phyloP scores from a whole-genome alignment of 345 rosid genomes.

The Raphanus raphanistrum region DNA sequence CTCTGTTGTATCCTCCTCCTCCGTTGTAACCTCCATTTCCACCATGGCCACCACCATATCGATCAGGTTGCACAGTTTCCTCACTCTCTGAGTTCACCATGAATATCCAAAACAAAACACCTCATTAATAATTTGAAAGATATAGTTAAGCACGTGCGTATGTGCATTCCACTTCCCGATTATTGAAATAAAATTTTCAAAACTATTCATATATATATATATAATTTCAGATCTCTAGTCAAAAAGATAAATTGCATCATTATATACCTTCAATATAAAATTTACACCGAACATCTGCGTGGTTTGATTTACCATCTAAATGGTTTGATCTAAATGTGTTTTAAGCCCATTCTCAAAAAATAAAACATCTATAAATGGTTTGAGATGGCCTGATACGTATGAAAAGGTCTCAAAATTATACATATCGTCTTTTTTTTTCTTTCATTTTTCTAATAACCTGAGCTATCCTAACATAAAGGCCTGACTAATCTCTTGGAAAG shows the following conservation, averaged over 20 bases:
- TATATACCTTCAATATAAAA: not conserved
- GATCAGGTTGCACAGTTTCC: conserved; percentile 22
- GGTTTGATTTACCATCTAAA: too few species aligned
- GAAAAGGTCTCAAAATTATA: not conserved
- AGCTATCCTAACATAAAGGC: too few species aligned
- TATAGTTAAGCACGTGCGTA: not conserved
- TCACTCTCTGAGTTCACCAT: not conserved
- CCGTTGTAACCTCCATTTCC: not conserved
- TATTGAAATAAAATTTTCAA: not conserved
- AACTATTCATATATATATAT: not conserved
- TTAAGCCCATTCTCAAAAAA: too few species aligned
- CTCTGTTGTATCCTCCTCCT: not conserved
- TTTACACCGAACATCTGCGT: not conserved
- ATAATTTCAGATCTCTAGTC: not conserved
- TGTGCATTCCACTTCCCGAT: not conserved
- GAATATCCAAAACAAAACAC: not conserved
- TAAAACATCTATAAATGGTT: not conserved
- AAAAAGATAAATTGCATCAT: not conserved
- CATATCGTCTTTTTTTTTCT: not conserved
- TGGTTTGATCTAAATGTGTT: too few species aligned
- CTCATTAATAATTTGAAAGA: not conserved
- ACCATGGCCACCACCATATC: not conserved
- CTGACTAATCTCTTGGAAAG: too few species aligned
- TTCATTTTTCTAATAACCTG: too few species aligned
- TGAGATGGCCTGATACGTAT: not conserved